Base-by-base conservation (phyloP, 257 asterid species). In the Solanum pennellii region DNA sequence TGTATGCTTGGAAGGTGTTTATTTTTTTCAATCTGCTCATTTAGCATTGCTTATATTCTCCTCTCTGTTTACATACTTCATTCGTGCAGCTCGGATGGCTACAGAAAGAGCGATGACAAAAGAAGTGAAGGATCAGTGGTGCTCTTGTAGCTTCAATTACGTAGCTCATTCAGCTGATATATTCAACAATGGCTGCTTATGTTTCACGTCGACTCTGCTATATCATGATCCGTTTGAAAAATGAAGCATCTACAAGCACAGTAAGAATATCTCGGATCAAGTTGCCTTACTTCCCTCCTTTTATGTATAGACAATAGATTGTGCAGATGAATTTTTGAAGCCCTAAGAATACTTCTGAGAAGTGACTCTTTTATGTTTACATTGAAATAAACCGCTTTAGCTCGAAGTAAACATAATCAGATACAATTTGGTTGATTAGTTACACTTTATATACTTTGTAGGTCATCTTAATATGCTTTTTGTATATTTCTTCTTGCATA, bases 1-100 rank as follows among this genome's bases (percentile, higher is more conserved):
- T 95, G 99, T 95, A 97, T 87, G 98, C 98, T 12, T 95, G 99
- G 99, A 95, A 97, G 99, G 99, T 97, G 89, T 88, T 41, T 86
- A 25, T 77, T 86, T 35, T 72, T 87, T 76, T 45, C 71, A 39
- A 14, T 83, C 27, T 33, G 42, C 42, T 18, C 52, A 47, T 37
- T 41, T 25, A 44, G 21, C 23, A 7, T 18, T 23, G 15, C 27
- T 25, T 21, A 13, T 18, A 84, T 33, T 79, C 44, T n/a, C 84
- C 80, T 62, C 39, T 44, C 85, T 83, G 31, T 74, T 60, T 25
- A 69, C 31, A 31, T 45, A 21, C 49, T 18, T 52, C 35, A 62
- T 77, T 59, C 47, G 27, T 79, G 29, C 91, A 91, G 93, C 49
- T 89, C 66, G 89, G 91, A 39, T 88, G 91, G 93, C 89, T 91